Conservation (phyloP, 2,329 filamentous ascomycete species). For the Clarireedia sp. region DNA sequence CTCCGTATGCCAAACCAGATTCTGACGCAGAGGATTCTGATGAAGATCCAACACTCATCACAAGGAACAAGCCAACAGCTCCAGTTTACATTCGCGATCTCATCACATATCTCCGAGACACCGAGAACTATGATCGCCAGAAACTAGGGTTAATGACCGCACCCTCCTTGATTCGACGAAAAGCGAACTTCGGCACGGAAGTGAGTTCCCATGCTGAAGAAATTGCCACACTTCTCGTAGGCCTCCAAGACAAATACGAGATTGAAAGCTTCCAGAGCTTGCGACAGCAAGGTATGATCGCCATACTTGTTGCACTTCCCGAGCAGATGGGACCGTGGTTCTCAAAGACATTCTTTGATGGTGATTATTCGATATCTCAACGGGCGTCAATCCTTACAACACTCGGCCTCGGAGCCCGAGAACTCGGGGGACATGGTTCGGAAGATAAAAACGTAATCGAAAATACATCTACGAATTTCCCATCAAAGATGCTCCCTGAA, state of each 20-base stretch:
- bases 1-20: slow-evolving; percentile 76
- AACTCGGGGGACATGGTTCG: slow-evolving; percentile 68
- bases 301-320: slow-evolving; percentile 69
- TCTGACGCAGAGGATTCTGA: slow-evolving; percentile 88
- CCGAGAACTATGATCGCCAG: slow-evolving; percentile 78
- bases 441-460: slow-evolving; percentile 30
- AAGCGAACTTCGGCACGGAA: slow-evolving; percentile 81
- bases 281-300: slow-evolving; percentile 72
- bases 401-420: slow-evolving; percentile 72
- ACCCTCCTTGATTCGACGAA: slow-evolving; percentile 74
- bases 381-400: slow-evolving; percentile 74
- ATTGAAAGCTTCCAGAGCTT: slow-evolving; percentile 69
- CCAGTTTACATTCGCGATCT: slow-evolving; percentile 90
- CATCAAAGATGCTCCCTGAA: slow-evolving; percentile 70
- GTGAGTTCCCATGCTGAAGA: slow-evolving; percentile 78
- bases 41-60: slow-evolving; percentile 81
- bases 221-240: slow-evolving; percentile 66
- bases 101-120: slow-evolving; percentile 68
- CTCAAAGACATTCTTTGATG: slow-evolving; percentile 76
- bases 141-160: slow-evolving; percentile 71
- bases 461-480: slow-evolving; percentile 46
- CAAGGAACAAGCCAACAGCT: slow-evolving; percentile 71
- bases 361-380: slow-evolving; percentile 84
- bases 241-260: slow-evolving; percentile 79
- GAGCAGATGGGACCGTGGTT: slow-evolving; percentile 76